These are phyloP conservation scores for Trichoderma pleuroti DNA, from an alignment of 2,329 filamentous ascomycete genomes.

Conservation along the genomic window DNA sequence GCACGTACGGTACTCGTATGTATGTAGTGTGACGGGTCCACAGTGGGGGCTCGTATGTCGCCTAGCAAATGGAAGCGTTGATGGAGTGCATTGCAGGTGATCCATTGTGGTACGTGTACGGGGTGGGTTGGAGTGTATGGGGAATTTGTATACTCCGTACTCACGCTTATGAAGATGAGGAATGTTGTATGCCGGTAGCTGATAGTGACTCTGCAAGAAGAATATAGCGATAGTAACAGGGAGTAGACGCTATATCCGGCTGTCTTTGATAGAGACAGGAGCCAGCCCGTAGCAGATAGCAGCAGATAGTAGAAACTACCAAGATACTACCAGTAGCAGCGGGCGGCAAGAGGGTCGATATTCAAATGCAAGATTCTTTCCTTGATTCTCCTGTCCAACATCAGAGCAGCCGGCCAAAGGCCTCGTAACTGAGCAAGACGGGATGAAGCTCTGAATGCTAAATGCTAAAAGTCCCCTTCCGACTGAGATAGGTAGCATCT, in stretches of 20 bases:
- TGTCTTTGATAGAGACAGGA: background rate
- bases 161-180: background rate
- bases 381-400: too few species aligned
- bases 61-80: background rate
- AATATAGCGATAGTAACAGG: background rate
- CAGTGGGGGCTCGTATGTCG: background rate
- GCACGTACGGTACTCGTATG: background rate
- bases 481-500: too few species aligned
- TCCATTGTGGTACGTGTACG: background rate
- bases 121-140: background rate
- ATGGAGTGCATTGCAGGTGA: background rate
- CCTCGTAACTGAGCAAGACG: too few species aligned
- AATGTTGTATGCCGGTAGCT: background rate
- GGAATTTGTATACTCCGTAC: background rate
- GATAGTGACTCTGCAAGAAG: background rate
- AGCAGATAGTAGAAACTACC: background rate
- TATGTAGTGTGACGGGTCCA: background rate
- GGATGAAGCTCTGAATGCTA: too few species aligned
- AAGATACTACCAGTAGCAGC: too few species aligned
- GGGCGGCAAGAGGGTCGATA: too few species aligned
- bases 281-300: background rate
- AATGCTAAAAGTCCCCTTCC: too few species aligned
- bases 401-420: too few species aligned
- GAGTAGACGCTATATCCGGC: too few species aligned
- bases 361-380: too few species aligned